Base-by-base conservation (phyloP, 2,329 filamentous ascomycete genomes). In the Epichloe hybrida region DNA sequence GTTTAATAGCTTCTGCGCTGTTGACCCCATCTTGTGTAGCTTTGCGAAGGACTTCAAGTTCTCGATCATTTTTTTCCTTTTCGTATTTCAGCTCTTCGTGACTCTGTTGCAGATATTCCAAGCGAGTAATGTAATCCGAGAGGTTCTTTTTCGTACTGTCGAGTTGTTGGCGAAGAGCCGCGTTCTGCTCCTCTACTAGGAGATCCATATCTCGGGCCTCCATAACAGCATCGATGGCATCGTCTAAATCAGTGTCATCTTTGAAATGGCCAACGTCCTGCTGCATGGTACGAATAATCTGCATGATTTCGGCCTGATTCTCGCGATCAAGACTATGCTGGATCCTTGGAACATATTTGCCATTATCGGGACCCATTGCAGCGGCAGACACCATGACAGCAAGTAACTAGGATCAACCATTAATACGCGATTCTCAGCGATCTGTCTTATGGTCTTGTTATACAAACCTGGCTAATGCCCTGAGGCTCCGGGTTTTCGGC, bases 1-100 rank as follows among this genome's bases (percentile, higher is more conserved):
- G 66, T 65, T 71, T 70, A 55, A 80, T 73, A 47, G 74, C 68
- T 50, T 74, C 71, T 21, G 69, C 74, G 61, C 69, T 77, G 64
- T 69, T 71, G 64, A 71, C 66, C 61, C 79, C 68, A 69, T 78
- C 67, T 64, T 71, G 57, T 62, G 72, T 68, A 67, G 77, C 65
- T 58, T 73, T 69, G 56, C 71, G 62, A 48, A 76, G 61, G 50
- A 75, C 65, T 60, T 73, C 73, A 8, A 76, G 71, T 61, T 79
- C 74, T 35, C 72, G 67, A 50, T 78, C 72, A 41, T 79, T 71
- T 57, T 75, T 74, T 53, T 79, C 75, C 49, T 81, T 79, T 59
- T 85, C 74, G 46, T 77, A 74, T 57, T 84, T 77, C 44, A 86
- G 67, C 55, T 81, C 77, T 54, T 88, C 82, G 55, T 87, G 73